Conservation (phyloP, 2,329 filamentous ascomycete species). For the Fusarium siculi region DNA sequence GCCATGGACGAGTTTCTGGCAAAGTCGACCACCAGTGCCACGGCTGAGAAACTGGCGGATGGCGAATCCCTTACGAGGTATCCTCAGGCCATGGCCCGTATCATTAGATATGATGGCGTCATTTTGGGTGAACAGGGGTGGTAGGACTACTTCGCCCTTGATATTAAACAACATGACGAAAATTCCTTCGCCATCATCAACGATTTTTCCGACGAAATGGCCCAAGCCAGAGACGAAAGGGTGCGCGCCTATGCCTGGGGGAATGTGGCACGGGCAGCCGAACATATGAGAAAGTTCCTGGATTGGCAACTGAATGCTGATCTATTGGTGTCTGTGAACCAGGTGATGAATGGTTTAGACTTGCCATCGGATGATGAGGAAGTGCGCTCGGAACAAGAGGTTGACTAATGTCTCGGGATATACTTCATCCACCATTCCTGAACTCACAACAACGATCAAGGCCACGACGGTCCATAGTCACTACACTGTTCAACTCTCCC, state of each 20-base stretch:
- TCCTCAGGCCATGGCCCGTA: neutral
- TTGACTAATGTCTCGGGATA: neutral
- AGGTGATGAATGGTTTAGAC: neutral
- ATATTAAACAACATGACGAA: accelerated
- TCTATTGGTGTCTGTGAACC: neutral
- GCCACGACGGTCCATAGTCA: neutral
- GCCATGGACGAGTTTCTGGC: neutral
- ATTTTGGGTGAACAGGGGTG: neutral
- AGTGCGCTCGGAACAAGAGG: neutral
- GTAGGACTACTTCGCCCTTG: accelerated
- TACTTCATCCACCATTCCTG: neutral
- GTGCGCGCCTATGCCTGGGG: neutral
- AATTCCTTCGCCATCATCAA: neutral
- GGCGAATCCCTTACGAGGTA: neutral
- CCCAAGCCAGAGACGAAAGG: neutral
- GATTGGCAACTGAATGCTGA: neutral
- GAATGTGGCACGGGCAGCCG: neutral
- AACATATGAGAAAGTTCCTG: neutral
- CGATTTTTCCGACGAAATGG: neutral
- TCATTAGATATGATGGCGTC: neutral
- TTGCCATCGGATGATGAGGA: neutral
- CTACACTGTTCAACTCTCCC: neutral
- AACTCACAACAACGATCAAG: neutral
- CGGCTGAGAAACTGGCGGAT: neutral
- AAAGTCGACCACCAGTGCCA: neutral